Percentiles rank a stretch among this genome's conserved stretches.
Conservation (phyloP, 2,329 filamentous ascomycete genomes). For the Colletotrichum aenigma region DNA sequence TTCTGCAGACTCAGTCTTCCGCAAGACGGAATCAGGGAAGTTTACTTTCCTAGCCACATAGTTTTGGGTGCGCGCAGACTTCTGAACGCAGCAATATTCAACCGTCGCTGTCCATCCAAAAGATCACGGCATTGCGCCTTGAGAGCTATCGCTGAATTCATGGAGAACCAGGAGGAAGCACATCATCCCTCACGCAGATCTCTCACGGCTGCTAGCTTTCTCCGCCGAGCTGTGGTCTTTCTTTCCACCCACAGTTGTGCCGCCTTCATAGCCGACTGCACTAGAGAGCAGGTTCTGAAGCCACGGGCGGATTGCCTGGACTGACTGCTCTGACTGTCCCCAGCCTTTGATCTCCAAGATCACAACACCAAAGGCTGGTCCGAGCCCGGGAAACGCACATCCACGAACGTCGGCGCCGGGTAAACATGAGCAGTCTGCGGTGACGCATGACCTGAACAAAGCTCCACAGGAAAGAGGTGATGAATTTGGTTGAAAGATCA, state of each 20-base stretch:
- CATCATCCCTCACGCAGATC: neutral
- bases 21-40: neutral
- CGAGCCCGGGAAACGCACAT: neutral
- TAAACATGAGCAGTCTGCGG: neutral
- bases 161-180: neutral
- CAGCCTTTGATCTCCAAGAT: neutral
- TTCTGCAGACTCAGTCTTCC: neutral
- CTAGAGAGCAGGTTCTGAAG: too few species aligned
- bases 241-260: too few species aligned
- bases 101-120: neutral
- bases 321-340: too few species aligned
- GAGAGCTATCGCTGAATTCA: neutral
- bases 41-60: neutral
- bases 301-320: too few species aligned
- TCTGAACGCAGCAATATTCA: neutral
- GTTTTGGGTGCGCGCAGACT: neutral
- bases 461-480: neutral
- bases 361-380: neutral
- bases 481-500: neutral
- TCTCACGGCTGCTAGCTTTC: too few species aligned
- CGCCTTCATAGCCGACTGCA: too few species aligned
- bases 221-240: too few species aligned
- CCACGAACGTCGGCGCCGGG: neutral
- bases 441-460: neutral
- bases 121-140: neutral